A percentile compares a stretch with the other conserved stretches of the same genome.
Conservation (phyloP, 2,329 filamentous ascomycete species). For the Botrytis sinoallii region DNA sequence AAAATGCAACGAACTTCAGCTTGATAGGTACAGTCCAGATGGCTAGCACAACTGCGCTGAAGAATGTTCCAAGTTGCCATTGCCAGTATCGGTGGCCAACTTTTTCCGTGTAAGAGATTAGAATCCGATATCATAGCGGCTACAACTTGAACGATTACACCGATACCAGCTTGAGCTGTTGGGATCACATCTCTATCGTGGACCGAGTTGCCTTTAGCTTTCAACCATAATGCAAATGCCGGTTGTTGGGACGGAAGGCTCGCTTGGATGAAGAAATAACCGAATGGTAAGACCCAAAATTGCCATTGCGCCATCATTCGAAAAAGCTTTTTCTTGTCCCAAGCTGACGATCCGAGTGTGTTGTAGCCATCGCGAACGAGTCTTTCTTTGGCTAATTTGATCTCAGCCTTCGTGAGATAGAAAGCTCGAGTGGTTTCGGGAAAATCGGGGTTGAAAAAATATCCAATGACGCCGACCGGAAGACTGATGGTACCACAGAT, state of each 20-base stretch:
- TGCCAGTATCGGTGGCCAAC: slow-evolving; percentile 30
- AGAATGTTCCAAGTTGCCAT: slow-evolving; percentile 32
- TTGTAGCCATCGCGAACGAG: slow-evolving; percentile 27
- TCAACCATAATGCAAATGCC: slow-evolving; percentile 29
- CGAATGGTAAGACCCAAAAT: slow-evolving; percentile 31
- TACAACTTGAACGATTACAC: slow-evolving; percentile 26
- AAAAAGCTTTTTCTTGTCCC: slow-evolving; percentile 31
- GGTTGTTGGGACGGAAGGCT: slow-evolving; percentile 28
- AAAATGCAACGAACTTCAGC: slow-evolving; percentile 20
- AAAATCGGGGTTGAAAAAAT: slow-evolving; percentile 44
- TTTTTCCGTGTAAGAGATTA: slow-evolving; percentile 26
- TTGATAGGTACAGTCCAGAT: slow-evolving; percentile 23
- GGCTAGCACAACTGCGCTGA: slow-evolving; percentile 32
- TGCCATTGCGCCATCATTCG: slow-evolving; percentile 31
- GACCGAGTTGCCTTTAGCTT: slow-evolving; percentile 22
- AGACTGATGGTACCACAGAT: slow-evolving; percentile 54
- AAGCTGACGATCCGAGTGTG: slow-evolving; percentile 27
- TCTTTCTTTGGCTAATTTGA: slow-evolving; percentile 24
- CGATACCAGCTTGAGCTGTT: slow-evolving; percentile 27
- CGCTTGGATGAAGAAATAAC: slow-evolving; percentile 31
- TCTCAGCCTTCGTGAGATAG: slow-evolving; percentile 36
- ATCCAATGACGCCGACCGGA: slow-evolving; percentile 52
- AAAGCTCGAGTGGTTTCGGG: slow-evolving; percentile 42
- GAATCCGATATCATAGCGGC: slow-evolving; percentile 33
- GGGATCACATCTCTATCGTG: slow-evolving; percentile 30